These are phyloP conservation scores for Talaromyces amestolkiae DNA, from an alignment of 2,329 filamentous ascomycete species.

Conservation along the genomic window DNA sequence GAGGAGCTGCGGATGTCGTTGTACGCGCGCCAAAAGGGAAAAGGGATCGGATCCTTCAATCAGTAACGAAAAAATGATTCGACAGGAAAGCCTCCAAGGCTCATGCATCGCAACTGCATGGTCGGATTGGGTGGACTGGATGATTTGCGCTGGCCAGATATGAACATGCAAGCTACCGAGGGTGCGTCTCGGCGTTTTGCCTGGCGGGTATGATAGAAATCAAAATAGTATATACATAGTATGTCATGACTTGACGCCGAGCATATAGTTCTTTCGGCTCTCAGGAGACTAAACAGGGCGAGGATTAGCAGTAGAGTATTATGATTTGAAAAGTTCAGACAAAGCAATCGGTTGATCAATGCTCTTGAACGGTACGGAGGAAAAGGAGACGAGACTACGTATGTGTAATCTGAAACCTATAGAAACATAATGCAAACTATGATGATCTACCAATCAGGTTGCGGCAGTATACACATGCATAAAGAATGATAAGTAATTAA, in stretches of 20 bases:
- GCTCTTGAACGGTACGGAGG: background rate
- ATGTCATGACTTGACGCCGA: background rate
- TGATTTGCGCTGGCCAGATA: conserved; percentile 1
- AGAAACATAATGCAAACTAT: background rate
- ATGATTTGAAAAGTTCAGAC: background rate
- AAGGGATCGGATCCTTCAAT: background rate
- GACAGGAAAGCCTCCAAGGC: background rate
- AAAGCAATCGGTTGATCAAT: conserved; percentile 13
- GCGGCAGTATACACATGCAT: background rate
- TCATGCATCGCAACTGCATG: background rate
- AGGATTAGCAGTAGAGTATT: background rate
- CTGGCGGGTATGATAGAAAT: background rate
- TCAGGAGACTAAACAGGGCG: background rate
- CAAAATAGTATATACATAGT: background rate
- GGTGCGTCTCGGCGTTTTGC: background rate
- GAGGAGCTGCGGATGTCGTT: conserved; percentile 2
- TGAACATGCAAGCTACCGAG: conserved; percentile 13
- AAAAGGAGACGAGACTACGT: background rate
- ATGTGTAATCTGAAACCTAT: background rate
- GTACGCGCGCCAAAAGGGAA: background rate
- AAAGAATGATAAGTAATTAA: background rate
- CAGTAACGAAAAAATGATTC: background rate
- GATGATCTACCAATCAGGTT: background rate
- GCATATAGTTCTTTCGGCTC: background rate
- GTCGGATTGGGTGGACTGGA: background rate